Percentiles rank a stretch among this genome's conserved stretches.
Evolutionary conservation across 768 basidiomycete species (phyloP).

Genomic region (Ephemerocybe angulata): DNA sequence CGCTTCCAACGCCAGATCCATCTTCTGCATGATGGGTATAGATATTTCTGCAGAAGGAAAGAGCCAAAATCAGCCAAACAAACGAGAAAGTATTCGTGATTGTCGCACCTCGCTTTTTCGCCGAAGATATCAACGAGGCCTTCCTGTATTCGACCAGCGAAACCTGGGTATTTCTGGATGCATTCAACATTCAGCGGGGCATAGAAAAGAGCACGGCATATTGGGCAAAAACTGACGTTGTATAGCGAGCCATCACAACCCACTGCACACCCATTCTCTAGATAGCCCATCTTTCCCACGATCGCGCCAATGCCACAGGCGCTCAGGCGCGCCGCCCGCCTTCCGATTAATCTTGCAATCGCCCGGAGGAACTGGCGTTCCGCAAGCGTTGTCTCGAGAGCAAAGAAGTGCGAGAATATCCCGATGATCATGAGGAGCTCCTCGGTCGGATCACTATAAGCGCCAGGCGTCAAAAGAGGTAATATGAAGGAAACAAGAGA

Average conservation of each 20-base stretch:
- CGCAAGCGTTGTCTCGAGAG: constrained; percentile 90
- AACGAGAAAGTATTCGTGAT: neutral
- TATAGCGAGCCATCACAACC: constrained; percentile 95
- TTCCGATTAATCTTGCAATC: constrained; percentile 83
- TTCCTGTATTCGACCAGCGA: constrained; percentile 89
- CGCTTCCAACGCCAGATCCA: constrained; percentile 92
- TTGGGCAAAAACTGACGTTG: constrained; percentile 58
- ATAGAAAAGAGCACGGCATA: neutral
- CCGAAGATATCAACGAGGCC: constrained; percentile 94
- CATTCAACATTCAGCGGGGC: neutral
- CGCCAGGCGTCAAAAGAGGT: neutral
- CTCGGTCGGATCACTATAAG: constrained; percentile 83
- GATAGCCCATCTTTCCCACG: constrained; percentile 89
- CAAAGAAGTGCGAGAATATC: constrained; percentile 96
- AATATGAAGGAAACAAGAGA: neutral
- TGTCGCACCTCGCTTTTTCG: constrained; percentile 81
- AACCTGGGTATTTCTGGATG: constrained; percentile 93
- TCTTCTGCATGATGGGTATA: constrained; percentile 83
- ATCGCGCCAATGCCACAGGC: constrained; percentile 97
- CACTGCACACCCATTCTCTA: constrained; percentile 86
- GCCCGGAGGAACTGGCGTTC: constrained; percentile 98
- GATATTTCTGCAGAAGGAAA: constrained; percentile 48
- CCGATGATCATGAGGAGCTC: constrained; percentile 96
- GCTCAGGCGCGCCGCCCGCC: constrained; percentile 85
- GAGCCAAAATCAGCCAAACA: neutral